These are phyloP conservation scores for Penicillium lividum DNA, from an alignment of 495 filamentous ascomycete species.

Conservation along the genomic window DNA sequence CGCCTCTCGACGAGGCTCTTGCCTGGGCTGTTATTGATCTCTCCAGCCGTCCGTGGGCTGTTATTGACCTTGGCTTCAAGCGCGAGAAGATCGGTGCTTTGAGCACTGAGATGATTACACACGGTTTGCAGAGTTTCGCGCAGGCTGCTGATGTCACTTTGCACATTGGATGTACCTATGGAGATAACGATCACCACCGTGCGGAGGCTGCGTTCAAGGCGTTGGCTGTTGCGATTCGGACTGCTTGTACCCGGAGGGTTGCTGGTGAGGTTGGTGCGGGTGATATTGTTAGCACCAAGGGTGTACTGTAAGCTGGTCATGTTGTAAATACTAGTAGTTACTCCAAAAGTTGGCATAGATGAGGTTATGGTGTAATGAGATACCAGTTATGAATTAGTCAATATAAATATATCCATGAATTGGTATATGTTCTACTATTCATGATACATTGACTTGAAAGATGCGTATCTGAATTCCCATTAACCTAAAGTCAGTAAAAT, in stretches of 20 bases:
- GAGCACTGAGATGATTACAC: conserved; percentile 95
- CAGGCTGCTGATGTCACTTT: conserved; percentile 87
- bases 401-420: too few species aligned
- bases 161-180: conserved; percentile 86
- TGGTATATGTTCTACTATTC: too few species aligned
- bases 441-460: neutral
- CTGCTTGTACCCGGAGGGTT: conserved; percentile 68
- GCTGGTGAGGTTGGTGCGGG: conserved; percentile 78
- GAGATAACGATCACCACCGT: conserved; percentile 93
- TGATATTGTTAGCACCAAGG: conserved; percentile 94
- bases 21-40: conserved; percentile 93
- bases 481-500: neutral
- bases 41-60: conserved; percentile 82
- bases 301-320: conserved; percentile 56
- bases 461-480: neutral
- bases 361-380: conserved; percentile 12
- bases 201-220: conserved; percentile 99
- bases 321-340: neutral
- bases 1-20: conserved; percentile 92
- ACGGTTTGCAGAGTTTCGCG: conserved; percentile 91
- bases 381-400: neutral
- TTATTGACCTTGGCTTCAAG: conserved; percentile 76
- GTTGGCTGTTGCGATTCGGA: conserved; percentile 77
- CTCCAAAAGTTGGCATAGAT: neutral
- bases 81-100: conserved; percentile 92